phyloP scores from a whole-genome alignment of 305 asterid species.

The Fraxinus platypoda region DNA sequence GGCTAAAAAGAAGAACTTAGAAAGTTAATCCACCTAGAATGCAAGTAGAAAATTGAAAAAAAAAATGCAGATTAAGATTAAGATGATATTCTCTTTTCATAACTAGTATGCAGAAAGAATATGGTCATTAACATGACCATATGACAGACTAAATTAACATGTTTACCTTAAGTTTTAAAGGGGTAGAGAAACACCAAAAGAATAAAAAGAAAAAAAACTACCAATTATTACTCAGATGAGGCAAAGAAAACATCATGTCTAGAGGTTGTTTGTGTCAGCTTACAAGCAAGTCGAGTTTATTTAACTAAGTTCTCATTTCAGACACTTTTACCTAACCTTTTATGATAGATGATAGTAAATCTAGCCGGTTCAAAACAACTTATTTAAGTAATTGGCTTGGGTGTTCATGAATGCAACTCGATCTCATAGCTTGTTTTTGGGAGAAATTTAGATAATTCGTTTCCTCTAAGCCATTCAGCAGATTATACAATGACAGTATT shows the following conservation, averaged over 20 bases:
- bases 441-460: background rate
- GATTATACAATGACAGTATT: background rate
- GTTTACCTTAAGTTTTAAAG: background rate
- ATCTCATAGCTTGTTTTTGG: background rate
- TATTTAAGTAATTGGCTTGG: background rate
- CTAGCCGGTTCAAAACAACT: background rate
- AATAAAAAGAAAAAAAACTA: background rate
- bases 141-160: background rate
- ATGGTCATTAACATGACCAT: background rate
- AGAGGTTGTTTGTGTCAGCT: background rate
- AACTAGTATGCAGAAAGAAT: background rate
- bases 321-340: background rate
- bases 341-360: background rate
- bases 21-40: slow-evolving; percentile 9
- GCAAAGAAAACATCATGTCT: background rate
- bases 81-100: background rate
- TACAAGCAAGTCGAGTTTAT: background rate
- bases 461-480: background rate
- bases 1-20: slow-evolving; percentile 52
- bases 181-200: background rate
- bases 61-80: background rate
- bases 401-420: background rate
- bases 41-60: slow-evolving; percentile 7
- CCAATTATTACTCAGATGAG: background rate
- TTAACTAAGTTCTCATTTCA: background rate